These are phyloP conservation scores for Aspergillus piperis DNA, from an alignment of 2,329 filamentous ascomycete species.

Conservation along the genomic window DNA sequence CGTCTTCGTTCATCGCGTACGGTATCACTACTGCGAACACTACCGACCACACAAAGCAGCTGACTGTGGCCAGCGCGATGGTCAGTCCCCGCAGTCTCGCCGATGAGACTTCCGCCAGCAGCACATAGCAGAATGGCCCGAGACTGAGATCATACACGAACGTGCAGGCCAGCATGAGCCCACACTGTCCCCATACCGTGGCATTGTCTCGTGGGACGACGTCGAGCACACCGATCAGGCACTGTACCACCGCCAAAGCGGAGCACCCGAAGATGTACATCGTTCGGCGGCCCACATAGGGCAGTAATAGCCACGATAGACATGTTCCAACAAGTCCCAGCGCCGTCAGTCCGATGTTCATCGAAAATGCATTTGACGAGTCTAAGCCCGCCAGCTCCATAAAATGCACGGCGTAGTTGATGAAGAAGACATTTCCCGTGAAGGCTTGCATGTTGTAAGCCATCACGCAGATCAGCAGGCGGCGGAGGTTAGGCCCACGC, in stretches of 20 bases:
- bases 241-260: constrained; percentile 35
- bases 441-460: constrained; percentile 35
- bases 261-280: constrained; percentile 44
- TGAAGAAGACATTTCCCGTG: constrained; percentile 30
- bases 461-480: constrained; percentile 29
- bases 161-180: constrained; percentile 34
- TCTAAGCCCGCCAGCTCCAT: constrained; percentile 36
- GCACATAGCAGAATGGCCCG: constrained; percentile 55
- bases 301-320: constrained; percentile 44
- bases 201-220: constrained; percentile 34
- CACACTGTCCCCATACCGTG: constrained; percentile 44
- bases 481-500: constrained; percentile 29
- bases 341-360: constrained; percentile 46
- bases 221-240: constrained; percentile 44
- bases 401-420: constrained; percentile 35
- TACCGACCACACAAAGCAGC: constrained; percentile 30
- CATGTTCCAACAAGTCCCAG: constrained; percentile 47
- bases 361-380: constrained; percentile 27
- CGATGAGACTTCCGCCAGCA: constrained; percentile 55
- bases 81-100: constrained; percentile 56
- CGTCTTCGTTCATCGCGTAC: constrained; percentile 36
- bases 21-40: constrained; percentile 36
- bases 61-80: constrained; percentile 36
- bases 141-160: constrained; percentile 57
- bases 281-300: constrained; percentile 40